Evolutionary conservation across 2,329 filamentous ascomycete species (phyloP), one percentile per base, ranked within the genome.

Genomic region (Fusarium sp.): DNA sequence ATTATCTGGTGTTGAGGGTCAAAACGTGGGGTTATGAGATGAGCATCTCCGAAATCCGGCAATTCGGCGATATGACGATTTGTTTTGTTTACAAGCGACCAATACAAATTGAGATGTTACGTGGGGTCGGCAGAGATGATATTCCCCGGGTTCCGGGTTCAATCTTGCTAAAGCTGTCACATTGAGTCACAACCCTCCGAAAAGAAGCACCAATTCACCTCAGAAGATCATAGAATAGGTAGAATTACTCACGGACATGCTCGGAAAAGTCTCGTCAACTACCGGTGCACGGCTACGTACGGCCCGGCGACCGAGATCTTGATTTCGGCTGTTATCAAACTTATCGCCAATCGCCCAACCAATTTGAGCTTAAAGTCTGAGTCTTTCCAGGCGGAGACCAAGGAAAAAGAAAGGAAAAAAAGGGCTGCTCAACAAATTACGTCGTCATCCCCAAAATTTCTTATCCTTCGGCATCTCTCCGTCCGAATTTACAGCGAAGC

Each of bases 241-340:
- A 27, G 38, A 57, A 57, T 18, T 12, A n/a, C 54, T 27, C 31
- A 41, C 45, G 38, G 62, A 46, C 35, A 42, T 67, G 17, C 31
- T 67, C 70, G 70, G 70, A 52, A 52, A 62, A 63, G 54, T 60
- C 45, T 73, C 62, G 52, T 27, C 62, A 53, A 68, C 65, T 68
- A 17, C 71, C 65, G 69, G 35, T 58, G 38, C 58, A 71, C 58
- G 63, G 68, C 52, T 71, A 74, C 33, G 68, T 31, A 68, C 72
- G 65, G 71, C 36, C 70, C 70, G 44, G 64, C 38, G 42, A 49
- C 71, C 57, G 61, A 62, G 58, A 57, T 50, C 35, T 39, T 39
- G 27, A 52, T 59, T 45, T 59, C 46, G 27, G 53, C 47, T 27
- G 45, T 67, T 66, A 66, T 65, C 62, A 65, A 38, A 52, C 29